Conservation (phyloP, 108 stramenopile species). For the Nitzschia sp. region DNA sequence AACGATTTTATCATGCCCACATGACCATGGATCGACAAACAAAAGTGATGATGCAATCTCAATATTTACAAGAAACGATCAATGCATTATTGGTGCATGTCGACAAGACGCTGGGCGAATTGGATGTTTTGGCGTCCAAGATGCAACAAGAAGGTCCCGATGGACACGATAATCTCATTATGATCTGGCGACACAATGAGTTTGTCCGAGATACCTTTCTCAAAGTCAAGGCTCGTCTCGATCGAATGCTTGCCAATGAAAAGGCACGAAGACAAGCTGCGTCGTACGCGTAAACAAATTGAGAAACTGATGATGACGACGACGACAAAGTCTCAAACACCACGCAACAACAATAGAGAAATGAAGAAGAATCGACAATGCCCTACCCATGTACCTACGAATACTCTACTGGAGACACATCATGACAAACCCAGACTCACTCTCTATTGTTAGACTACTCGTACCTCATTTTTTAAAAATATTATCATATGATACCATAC, state of each 20-base stretch:
- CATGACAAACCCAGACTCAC: too few relatives aligned
- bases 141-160: slow-evolving; percentile 38
- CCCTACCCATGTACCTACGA: too few relatives aligned
- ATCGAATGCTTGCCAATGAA: slow-evolving; percentile 9
- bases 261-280: neutral
- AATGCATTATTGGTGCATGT: slow-evolving; percentile 54
- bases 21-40: slow-evolving; percentile 50
- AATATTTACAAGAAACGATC: slow-evolving; percentile 56
- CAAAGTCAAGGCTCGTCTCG: slow-evolving; percentile 21
- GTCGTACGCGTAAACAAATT: too few relatives aligned
- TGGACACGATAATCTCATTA: slow-evolving; percentile 39
- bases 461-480: too few relatives aligned
- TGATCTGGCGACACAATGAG: slow-evolving; percentile 28
- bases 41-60: slow-evolving; percentile 51
- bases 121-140: slow-evolving; percentile 47
- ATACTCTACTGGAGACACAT: too few relatives aligned
- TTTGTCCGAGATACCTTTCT: slow-evolving; percentile 29
- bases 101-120: slow-evolving; percentile 44
- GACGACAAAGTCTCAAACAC: neutral
- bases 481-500: too few relatives aligned
- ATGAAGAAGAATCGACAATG: too few relatives aligned
- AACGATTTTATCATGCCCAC: slow-evolving; percentile 49
- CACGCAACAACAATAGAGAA: too few relatives aligned
- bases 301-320: neutral
- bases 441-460: too few relatives aligned